Evolutionary conservation across 148 eudicot species (phyloP).

Genomic region (Rhododendron molle): DNA sequence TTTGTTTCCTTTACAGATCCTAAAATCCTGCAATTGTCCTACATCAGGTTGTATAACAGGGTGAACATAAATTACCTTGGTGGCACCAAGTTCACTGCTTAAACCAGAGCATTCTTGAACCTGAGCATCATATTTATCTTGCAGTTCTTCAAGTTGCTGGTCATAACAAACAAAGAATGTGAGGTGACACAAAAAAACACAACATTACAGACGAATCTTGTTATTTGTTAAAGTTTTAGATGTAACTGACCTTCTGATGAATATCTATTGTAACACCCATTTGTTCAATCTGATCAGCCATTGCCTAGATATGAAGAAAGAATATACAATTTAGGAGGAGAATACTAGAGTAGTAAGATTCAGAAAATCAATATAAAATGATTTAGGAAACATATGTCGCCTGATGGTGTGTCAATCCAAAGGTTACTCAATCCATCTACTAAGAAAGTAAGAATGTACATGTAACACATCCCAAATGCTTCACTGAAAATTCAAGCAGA

Average conservation of each 20-base stretch:
- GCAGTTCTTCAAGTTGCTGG: constrained; percentile 64
- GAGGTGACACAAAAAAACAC: not conserved
- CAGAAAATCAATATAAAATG: not conserved
- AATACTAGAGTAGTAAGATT: not conserved
- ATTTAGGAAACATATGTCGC: not conserved
- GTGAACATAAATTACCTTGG: constrained; percentile 30
- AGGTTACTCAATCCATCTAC: not conserved
- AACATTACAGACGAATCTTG: not conserved
- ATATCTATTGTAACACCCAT: constrained; percentile 63
- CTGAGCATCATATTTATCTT: constrained; percentile 47
- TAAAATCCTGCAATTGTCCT: not conserved
- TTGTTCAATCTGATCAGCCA: constrained; percentile 81
- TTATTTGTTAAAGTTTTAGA: not conserved
- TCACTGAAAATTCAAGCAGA: not conserved
- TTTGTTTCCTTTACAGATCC: not conserved
- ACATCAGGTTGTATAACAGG: not conserved
- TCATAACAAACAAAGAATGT: not conserved
- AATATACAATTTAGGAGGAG: not conserved
- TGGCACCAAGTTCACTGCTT: constrained; percentile 48
- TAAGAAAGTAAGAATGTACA: not conserved
- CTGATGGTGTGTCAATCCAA: not conserved
- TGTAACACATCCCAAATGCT: not conserved
- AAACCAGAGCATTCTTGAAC: constrained; percentile 49
- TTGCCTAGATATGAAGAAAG: constrained; percentile 37
- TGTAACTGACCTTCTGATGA: constrained; percentile 52